Evolutionary conservation across 345 rosid species (phyloP).

Genomic region (Lumnitzera littorea): DNA sequence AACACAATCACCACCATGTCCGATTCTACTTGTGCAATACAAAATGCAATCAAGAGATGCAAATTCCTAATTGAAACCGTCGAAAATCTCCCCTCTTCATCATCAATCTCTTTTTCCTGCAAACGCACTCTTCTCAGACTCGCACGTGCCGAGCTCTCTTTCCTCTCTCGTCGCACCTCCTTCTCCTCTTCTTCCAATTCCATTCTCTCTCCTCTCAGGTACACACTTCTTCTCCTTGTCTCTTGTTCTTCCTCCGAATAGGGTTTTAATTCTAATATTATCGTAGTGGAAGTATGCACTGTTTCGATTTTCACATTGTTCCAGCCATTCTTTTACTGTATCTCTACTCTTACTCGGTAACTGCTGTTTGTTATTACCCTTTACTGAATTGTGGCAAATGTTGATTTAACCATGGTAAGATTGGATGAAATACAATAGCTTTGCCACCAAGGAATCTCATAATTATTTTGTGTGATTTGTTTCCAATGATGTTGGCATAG

Average conservation of each 20-base stretch:
- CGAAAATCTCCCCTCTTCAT: slow-evolving; percentile 26
- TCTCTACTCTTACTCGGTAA: no score
- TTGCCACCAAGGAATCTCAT: no score
- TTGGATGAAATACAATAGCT: no score
- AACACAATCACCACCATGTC: no score
- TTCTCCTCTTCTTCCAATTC: background rate
- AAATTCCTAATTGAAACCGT: slow-evolving; percentile 32
- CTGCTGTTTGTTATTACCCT: no score
- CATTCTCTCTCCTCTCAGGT: slow-evolving; percentile 44
- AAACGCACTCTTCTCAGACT: slow-evolving; percentile 61
- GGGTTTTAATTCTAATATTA: background rate
- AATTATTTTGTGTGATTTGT: no score
- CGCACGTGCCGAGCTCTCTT: slow-evolving; percentile 64
- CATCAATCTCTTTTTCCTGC: slow-evolving; percentile 31
- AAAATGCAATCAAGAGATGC: slow-evolving; percentile 49
- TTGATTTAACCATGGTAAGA: no score
- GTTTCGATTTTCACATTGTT: no score
- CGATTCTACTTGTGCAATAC: slow-evolving; percentile 11
- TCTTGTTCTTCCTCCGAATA: background rate
- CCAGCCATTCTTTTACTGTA: no score
- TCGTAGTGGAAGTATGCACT: background rate
- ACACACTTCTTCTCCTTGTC: background rate
- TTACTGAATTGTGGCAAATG: no score
- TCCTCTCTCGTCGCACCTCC: slow-evolving; percentile 41
- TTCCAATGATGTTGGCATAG: no score